Percentiles rank a stretch among this genome's conserved stretches.
Evolutionary conservation across 805 yeast species (phyloP).

Genomic region (Zygosaccharomyces lentus): DNA sequence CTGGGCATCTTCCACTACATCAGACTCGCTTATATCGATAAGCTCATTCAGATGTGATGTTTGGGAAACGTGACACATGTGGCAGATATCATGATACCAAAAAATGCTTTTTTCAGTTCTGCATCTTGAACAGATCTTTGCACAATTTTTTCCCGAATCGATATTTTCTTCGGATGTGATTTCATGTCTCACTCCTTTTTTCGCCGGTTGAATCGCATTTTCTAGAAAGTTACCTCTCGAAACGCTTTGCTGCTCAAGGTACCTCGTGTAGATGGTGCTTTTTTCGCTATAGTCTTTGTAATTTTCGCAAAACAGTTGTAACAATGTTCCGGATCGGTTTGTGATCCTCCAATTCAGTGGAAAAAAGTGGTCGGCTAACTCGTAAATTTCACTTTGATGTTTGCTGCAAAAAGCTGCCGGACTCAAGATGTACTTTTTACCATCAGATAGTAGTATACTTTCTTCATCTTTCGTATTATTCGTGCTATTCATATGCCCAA

Average conservation of each 20-base stretch:
- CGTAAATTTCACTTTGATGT: not conserved
- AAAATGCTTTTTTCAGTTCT: slow-evolving; percentile 11
- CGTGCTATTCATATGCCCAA: not conserved
- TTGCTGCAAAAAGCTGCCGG: slow-evolving; percentile 9
- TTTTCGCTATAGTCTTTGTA: slow-evolving; percentile 8
- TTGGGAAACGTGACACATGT: slow-evolving; percentile 22
- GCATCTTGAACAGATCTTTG: slow-evolving; percentile 19
- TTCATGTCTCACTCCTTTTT: not conserved
- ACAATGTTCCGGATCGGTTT: not conserved
- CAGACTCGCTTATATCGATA: not conserved
- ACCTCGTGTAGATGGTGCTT: slow-evolving; percentile 10
- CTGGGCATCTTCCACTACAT: not conserved
- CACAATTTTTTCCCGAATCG: not conserved
- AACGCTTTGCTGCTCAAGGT: slow-evolving; percentile 11
- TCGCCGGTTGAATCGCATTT: not conserved
- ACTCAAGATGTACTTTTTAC: not conserved
- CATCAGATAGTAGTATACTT: not conserved
- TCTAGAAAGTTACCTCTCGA: not conserved
- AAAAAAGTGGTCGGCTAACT: not conserved
- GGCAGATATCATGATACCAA: slow-evolving; percentile 19
- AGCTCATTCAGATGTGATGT: slow-evolving; percentile 1
- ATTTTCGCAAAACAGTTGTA: slow-evolving; percentile 11
- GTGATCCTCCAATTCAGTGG: not conserved
- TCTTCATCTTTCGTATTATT: not conserved
- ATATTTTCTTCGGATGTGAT: not conserved